Evolutionary conservation across 805 yeast genomes (phyloP), one percentile per base, ranked within the genome.

Genomic region (Lachancea cidri): DNA sequence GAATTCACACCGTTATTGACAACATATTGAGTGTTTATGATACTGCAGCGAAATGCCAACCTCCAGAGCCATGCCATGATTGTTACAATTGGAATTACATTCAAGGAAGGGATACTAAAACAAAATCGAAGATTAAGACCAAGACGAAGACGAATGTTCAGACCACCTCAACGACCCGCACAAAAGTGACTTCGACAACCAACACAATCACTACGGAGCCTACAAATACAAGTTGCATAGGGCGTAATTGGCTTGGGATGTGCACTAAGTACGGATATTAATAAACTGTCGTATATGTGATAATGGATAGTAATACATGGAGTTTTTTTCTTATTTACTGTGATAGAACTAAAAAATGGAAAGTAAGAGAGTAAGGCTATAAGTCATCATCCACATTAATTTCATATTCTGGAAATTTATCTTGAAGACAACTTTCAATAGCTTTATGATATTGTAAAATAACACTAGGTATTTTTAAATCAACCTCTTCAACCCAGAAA

Each of bases 1-100:
- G 96, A 33, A 86, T 93, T 39, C 93, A 85, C 53, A 83, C 88
- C 0, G 95, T 93, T 2, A 86, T 93, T 38, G 95, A 86, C 58
- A 83, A 83, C 13, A 75, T 93, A 5, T 67, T 93, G 11, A 58
- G 71, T 53, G 73, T 66, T 2, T 88, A 89, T 60, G 87, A 91
- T 49, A 76, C 72, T 33, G 83, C 94, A 0, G 89, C 98, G 0
- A 58, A 59, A 25, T 91, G 98, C 58, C 68, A 66, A 14, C 74
- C 71, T 15, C 85, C 88, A 6, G 84, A 89, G 1, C 88, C 93
- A 0, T 89, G 98, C 59, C 73, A 81, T 41, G 98, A 89, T 55
- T 89, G 98, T 60, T 84, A 76, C 62, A 84, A 85, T 55, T 89
- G 98, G 98, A 73, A 80, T 37, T 88, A 75, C 59, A 76, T 83